Percentiles rank a stretch among this genome's conserved stretches.
Evolutionary conservation across 352 stramenopile species (phyloP).

Genomic region (Phytopythium sindhum): DNA sequence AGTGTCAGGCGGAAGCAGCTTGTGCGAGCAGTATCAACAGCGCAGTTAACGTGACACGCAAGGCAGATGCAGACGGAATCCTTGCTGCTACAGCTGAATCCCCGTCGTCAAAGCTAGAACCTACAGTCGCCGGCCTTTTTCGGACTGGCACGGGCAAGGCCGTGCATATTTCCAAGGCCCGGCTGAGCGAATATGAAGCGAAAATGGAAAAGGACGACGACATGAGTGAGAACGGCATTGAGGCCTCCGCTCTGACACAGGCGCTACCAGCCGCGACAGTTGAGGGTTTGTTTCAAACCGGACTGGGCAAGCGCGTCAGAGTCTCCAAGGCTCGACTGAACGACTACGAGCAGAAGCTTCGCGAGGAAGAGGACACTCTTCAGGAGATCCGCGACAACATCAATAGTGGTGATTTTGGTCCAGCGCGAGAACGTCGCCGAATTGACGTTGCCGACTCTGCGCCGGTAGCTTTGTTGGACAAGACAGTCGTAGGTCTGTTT

Average conservation of each 20-base stretch:
- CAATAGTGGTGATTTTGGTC: background rate
- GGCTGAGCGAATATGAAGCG: constrained; percentile 21
- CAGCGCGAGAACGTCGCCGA: background rate
- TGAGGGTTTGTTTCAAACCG: constrained; percentile 26
- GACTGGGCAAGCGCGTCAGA: constrained; percentile 20
- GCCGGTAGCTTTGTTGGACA: background rate
- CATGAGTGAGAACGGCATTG: background rate
- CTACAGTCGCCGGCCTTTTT: constrained; percentile 14
- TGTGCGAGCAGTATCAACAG: background rate
- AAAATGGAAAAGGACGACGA: constrained; percentile 6
- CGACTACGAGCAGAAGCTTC: constrained; percentile 20
- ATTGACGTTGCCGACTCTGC: background rate
- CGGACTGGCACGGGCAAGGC: constrained; percentile 26
- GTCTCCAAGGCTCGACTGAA: constrained; percentile 24
- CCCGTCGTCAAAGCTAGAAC: background rate
- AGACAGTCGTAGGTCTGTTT: constrained; percentile 14
- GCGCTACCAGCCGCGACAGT: background rate
- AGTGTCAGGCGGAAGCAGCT: background rate
- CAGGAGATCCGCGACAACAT: background rate
- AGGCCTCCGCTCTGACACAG: constrained; percentile 1
- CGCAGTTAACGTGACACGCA: background rate
- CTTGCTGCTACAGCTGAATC: background rate
- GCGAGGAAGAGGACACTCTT: constrained; percentile 13
- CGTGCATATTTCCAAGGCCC: constrained; percentile 25
- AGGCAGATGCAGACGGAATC: background rate